Evolutionary conservation across 306 rosid genomes (phyloP).

Genomic region (Nissolia schottii): DNA sequence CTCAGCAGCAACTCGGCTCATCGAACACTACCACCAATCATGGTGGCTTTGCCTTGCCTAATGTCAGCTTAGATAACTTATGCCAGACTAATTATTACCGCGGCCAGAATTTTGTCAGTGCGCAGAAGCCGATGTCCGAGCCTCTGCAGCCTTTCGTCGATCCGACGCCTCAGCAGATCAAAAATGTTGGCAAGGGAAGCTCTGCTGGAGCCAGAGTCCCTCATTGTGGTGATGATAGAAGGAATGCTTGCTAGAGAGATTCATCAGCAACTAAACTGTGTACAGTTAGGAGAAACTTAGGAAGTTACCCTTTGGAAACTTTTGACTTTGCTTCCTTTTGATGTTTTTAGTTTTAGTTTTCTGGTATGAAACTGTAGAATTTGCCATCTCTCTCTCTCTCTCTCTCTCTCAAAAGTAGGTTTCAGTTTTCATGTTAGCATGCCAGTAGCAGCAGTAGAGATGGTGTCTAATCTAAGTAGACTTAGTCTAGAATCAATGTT

Average conservation of each 20-base stretch:
- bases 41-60: constrained; percentile 27
- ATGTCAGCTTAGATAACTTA: constrained; percentile 20
- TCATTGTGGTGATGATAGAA: constrained; percentile 33
- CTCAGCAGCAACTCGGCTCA: constrained; percentile 46
- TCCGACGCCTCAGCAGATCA: constrained; percentile 20
- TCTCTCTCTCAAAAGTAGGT: constrained; percentile 1
- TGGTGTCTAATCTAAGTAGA: constrained; percentile 13
- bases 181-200: constrained; percentile 29
- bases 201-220: constrained; percentile 33
- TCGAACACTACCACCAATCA: constrained; percentile 31
- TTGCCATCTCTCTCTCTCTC: background rate
- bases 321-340: constrained; percentile 10
- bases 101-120: constrained; percentile 21
- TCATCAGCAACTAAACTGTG: constrained; percentile 33
- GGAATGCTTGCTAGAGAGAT: constrained; percentile 38
- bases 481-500: background rate
- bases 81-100: constrained; percentile 27
- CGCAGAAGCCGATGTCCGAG: constrained; percentile 27
- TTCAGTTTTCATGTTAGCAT: constrained; percentile 15
- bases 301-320: constrained; percentile 1
- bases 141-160: constrained; percentile 35
- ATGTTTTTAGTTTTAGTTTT: no score
- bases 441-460: background rate
- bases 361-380: constrained; percentile 21
- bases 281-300: constrained; percentile 27